Evolutionary conservation across 1,139 yeast genomes (phyloP), one percentile per base, ranked within the genome.

Genomic region (Meyerozyma sp.): DNA sequence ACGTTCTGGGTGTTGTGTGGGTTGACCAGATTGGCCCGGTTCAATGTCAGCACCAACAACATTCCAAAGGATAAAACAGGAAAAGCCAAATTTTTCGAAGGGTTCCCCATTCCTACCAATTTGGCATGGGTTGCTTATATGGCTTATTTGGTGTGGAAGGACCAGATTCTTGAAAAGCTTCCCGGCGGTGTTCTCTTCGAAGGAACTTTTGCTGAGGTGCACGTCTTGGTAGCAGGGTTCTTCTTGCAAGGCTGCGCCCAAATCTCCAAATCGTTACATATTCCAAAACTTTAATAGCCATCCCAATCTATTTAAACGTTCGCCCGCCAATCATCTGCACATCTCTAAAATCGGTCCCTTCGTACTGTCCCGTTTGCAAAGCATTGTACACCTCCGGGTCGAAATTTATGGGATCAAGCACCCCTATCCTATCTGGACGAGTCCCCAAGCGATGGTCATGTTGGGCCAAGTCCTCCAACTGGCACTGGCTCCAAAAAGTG

Each of bases 1-100:
- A 76, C 90, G 1, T 86, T 80, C 63, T 91, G 95, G 77, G 96
- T 93, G 3, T 74, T 93, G 44, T 91, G 98, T 67, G 98, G 98
- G 0, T 76, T 93, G 54, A 85, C 96, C 16, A 81, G 98, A 61
- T 75, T 93, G 55, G 98, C 98, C 8, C 77, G 98, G 60, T 93
- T 90, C 68, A 93, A 93, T 58, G 95, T 94, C 44, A 88, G 97
- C 1, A 95, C 94, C 4, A 84, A 93, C 45, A 87, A 88, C 53
- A 79, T 94, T 49, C 98, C 98, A 42, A 90, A 90, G 68, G 97
- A 91, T 61, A 74, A 76, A 46, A 62, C 75, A 16, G 96, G 96
- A 26, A 90, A 90, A 65, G 80, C 91, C 18, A 79, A 83, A 59
- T 79, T 75, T 55, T 93, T 93, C 62, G 98, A 93, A 70, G 98